phyloP scores from a whole-genome alignment of 225 moss, liverwort and hornwort genomes.

The Bryoerythrophyllum caledonicum region DNA sequence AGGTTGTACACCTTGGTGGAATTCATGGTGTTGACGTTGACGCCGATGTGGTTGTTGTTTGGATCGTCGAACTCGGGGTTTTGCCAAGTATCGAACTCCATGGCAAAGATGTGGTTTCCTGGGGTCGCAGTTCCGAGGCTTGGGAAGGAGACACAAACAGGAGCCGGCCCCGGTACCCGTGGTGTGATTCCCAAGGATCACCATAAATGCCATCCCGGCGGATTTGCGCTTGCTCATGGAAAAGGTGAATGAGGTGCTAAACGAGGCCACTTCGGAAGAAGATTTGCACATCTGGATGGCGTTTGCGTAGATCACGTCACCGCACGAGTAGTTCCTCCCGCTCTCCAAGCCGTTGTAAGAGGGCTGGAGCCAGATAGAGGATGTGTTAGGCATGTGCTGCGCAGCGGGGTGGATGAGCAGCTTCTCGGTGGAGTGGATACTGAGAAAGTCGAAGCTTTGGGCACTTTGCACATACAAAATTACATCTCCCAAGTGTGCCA shows the following conservation, averaged over 20 bases:
- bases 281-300: neutral
- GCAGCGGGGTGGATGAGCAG: neutral
- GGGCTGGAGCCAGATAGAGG: conserved; percentile 11
- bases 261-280: conserved; percentile 10
- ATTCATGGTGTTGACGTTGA: neutral
- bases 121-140: neutral
- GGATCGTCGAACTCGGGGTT: neutral
- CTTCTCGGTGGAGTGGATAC: neutral
- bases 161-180: neutral
- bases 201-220: conserved; percentile 17
- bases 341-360: neutral
- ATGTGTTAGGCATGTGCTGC: neutral
- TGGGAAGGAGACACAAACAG: neutral
- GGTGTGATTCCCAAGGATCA: neutral
- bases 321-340: neutral
- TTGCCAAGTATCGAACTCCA: neutral
- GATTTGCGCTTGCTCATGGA: neutral
- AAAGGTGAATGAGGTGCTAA: conserved; percentile 33
- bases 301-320: neutral
- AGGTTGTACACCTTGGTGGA: neutral
- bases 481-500: neutral
- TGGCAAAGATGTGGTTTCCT: neutral
- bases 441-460: conserved; percentile 20
- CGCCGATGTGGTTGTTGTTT: neutral
- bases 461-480: neutral